Percentiles rank a stretch among this genome's conserved stretches.
These are phyloP conservation scores for Pisolithus orientalis DNA, from an alignment of 768 basidiomycete species.

Conservation along the genomic window DNA sequence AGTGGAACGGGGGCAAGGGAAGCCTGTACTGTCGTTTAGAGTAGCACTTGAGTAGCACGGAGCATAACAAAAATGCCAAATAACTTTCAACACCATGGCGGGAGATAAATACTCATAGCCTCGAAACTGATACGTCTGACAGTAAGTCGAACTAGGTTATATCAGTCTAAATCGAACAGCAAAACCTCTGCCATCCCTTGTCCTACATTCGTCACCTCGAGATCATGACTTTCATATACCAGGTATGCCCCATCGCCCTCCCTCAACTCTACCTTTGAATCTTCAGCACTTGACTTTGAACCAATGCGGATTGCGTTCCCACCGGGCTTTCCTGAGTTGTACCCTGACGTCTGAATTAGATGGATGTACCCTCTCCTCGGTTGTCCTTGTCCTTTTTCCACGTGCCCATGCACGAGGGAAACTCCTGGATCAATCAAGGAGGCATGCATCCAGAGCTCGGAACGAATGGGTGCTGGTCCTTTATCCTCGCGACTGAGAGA, in stretches of 20 bases:
- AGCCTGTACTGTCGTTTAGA: too few species aligned
- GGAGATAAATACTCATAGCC: too few species aligned
- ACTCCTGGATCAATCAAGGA: slow-evolving; percentile 58
- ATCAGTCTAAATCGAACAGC: slow-evolving; percentile 68
- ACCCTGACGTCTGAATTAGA: slow-evolving; percentile 79
- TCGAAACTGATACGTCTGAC: too few species aligned
- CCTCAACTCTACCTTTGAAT: slow-evolving; percentile 46
- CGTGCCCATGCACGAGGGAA: slow-evolving; percentile 47
- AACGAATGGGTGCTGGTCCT: slow-evolving; percentile 81
- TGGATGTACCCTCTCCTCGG: slow-evolving; percentile 74
- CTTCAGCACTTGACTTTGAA: slow-evolving; percentile 28
- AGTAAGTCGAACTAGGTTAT: background rate
- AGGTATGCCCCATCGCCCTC: slow-evolving; percentile 91
- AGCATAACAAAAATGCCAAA: too few species aligned
- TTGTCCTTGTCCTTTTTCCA: slow-evolving; percentile 22
- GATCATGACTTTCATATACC: slow-evolving; percentile 30
- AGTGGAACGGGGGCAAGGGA: too few species aligned
- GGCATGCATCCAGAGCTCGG: slow-evolving; percentile 64
- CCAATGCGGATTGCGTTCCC: slow-evolving; percentile 58
- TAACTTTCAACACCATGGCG: too few species aligned
- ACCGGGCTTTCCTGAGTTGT: slow-evolving; percentile 48
- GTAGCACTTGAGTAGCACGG: too few species aligned
- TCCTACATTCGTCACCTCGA: slow-evolving; percentile 58
- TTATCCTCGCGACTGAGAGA: slow-evolving; percentile 51
- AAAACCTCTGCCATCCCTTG: slow-evolving; percentile 65